A percentile compares a stretch with the other conserved stretches of the same genome.
phyloP scores from a whole-genome alignment of 345 rosid species.

The Citrus australasica region DNA sequence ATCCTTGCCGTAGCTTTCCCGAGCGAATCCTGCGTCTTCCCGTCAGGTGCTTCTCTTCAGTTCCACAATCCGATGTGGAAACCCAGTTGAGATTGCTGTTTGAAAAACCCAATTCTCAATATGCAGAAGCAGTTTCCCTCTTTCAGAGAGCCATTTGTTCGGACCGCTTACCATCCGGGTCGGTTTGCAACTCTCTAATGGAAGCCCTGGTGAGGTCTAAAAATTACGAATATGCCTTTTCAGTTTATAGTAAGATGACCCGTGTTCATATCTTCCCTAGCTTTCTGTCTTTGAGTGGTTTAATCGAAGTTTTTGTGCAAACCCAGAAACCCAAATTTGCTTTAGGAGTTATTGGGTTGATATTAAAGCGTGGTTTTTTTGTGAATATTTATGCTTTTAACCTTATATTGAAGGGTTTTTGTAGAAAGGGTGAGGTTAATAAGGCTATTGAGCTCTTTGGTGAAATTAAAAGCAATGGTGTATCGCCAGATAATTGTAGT shows the following conservation, averaged over 20 bases:
- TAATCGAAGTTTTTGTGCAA: conserved; percentile 52
- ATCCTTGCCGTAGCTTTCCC: neutral
- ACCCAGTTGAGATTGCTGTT: conserved; percentile 33
- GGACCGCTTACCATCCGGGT: conserved; percentile 20
- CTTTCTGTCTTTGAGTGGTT: conserved; percentile 48
- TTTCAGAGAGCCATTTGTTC: conserved; percentile 39
- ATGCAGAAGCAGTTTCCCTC: conserved; percentile 36
- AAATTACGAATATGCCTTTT: conserved; percentile 42
- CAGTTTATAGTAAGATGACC: conserved; percentile 43
- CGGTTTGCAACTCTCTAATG: conserved; percentile 45
- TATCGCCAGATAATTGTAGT: conserved; percentile 39
- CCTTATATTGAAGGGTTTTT: conserved; percentile 52
- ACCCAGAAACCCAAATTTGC: conserved; percentile 30
- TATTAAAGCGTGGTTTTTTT: conserved; percentile 54
- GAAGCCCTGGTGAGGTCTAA: conserved; percentile 48
- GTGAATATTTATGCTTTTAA: conserved; percentile 40
- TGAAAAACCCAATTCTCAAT: conserved; percentile 32
- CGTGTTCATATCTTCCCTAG: conserved; percentile 26
- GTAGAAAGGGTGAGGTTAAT: conserved; percentile 30
- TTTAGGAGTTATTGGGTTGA: conserved; percentile 44
- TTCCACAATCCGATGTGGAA: conserved; percentile 29
- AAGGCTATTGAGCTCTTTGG: conserved; percentile 37
- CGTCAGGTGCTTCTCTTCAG: conserved; percentile 26
- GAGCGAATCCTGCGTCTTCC: neutral
- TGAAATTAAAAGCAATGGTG: conserved; percentile 34